A percentile compares a stretch with the other conserved stretches of the same genome.
Evolutionary conservation across 805 yeast genomes (phyloP).

Genomic region (Candida multigemmis): DNA sequence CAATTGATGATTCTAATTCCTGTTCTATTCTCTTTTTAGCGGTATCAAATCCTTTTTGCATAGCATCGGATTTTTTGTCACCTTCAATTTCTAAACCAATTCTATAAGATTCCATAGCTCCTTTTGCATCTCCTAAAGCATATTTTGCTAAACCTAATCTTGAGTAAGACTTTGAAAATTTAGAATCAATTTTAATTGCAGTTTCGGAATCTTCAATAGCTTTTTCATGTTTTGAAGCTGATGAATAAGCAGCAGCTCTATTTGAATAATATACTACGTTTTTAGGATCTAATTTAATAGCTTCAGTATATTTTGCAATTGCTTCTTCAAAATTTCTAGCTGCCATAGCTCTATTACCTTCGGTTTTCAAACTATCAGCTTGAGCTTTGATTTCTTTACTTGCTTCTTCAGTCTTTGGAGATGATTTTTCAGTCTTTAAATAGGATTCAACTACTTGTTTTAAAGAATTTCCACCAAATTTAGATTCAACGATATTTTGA

Average conservation of each 20-base stretch:
- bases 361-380: constrained; percentile 79
- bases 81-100: constrained; percentile 86
- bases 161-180: constrained; percentile 87
- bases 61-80: constrained; percentile 72
- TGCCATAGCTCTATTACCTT: constrained; percentile 90
- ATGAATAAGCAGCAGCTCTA: constrained; percentile 94
- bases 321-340: constrained; percentile 63
- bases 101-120: constrained; percentile 84
- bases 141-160: constrained; percentile 90
- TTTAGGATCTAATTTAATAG: constrained; percentile 57
- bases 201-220: constrained; percentile 80
- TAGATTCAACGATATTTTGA: constrained; percentile 18
- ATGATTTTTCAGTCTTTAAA: constrained; percentile 14
- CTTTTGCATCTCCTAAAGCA: constrained; percentile 90
- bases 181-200: constrained; percentile 72
- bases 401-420: constrained; percentile 14
- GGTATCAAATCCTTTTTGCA: constrained; percentile 89
- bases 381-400: constrained; percentile 50
- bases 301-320: constrained; percentile 68
- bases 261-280: constrained; percentile 86
- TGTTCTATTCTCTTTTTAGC: constrained; percentile 84
- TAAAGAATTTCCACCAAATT: constrained; percentile 41
- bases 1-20: constrained; percentile 40
- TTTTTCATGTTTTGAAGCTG: constrained; percentile 58
- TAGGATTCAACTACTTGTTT: constrained; percentile 29